Base-by-base conservation (phyloP, 331 rosid species). In the Quercus lobata region DNA sequence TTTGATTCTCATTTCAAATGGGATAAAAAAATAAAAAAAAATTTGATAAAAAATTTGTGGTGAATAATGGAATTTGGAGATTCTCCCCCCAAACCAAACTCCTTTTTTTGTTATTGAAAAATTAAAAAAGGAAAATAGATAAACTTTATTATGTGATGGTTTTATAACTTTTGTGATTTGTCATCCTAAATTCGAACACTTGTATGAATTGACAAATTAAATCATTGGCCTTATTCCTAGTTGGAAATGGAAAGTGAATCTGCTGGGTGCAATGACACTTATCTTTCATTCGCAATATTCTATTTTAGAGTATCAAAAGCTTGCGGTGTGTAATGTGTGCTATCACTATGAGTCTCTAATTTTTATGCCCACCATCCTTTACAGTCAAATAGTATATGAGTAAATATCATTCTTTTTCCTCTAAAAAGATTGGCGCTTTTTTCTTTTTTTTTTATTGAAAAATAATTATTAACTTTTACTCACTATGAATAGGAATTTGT, bases 151-250 rank as follows among this genome's bases (percentile, higher is more conserved):
- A 22, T 73, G 81, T 78, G 68, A 60, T 73, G 84, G 79, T 73
- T 56, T 57, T 41, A 41, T 41, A 12, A 41, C 49, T 41, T 41
- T 41, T 9, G 49, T 41, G 49, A 41, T 41, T 41, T 86, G 89
- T 86, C 83, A 83, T 88, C 84, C 69, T 70, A 91, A 81, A 86
- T 90, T 81, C 92, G 73, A 86, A 80, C 90, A 82, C 84, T 72
- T 77, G 16, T 71, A 6, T 37, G 72, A 80, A 29, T 57, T 75
- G 74, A 82, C 81, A 84, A 79, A 55, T 76, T 71, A 73, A 62
- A 86, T 83, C 52, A 54, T 68, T 44, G 52, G 57, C 11, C 49
- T 41, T 2, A 41, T 30, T 74, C 81, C 70, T 52, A 34, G 25
- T 29, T 49, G 69, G 78, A 61, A 18, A 8, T 75, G 4, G 21